Base-by-base conservation (phyloP, 2,329 filamentous ascomycete genomes). In the Sporothrix brasiliensis region DNA sequence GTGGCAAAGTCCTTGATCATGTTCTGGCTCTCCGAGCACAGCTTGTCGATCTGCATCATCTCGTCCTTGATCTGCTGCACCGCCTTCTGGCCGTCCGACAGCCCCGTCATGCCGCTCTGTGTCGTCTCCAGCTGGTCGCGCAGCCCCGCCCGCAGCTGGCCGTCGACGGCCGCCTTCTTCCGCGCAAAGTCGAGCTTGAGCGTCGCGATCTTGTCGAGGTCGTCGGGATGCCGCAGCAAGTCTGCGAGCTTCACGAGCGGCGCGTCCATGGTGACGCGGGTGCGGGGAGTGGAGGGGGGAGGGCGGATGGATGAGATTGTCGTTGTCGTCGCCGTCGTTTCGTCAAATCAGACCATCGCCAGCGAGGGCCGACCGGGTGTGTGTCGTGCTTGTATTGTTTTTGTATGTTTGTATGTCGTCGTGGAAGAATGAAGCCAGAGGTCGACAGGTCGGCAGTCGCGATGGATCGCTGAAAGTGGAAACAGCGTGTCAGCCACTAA, bases 1-100 rank as follows among this genome's bases (percentile, higher is more conserved):
- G 93, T 92, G 49, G 91, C 91, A 80, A 99, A 98, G 83, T 99
- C 95, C 77, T 92, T 90, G 77, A 99, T 97, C 89, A 97, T 97
- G 79, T 92, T 93, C 83, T 98, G 94, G 69, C 94, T 94, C 81
- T 99, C 96, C 73, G 94, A 93, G 83, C 95, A 99, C 74, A 99
- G 88, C 82, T 92, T 93, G 83, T 99, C 95, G 77, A 99, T 98
- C 82, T 94, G 96, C 85, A 96, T 93, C 88, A 99, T 95, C 83
- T 99, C 95, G 75, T 98, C 94, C 80, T 97, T 97, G 81, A 97
- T 97, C 76, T 91, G 88, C 78, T 92, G 91, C 49, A 99, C 92
- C 72, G 92, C 92, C 79, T 94, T 92, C 81, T 98, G 94, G 70
- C 94, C 94, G 78, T 97, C 93, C 58, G 88, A 89, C 74, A 99